Evolutionary conservation across 140 eudicot species (phyloP), one percentile per base, ranked within the genome.

Genomic region (Oenanthe javanica): DNA sequence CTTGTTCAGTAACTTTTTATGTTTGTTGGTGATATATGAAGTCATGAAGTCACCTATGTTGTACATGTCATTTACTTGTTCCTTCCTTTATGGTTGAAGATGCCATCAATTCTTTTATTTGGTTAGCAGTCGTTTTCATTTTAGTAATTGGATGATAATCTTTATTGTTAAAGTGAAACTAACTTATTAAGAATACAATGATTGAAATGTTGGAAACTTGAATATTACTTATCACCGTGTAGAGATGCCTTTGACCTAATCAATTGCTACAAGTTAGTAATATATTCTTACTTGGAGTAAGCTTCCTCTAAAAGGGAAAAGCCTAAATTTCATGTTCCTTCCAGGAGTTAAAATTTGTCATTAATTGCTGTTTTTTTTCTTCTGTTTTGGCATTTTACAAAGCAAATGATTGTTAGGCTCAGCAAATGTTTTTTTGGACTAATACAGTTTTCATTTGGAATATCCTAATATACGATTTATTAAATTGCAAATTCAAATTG

Each of bases 61-160:
- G 73, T 66, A 55, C 51, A n/a, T 77, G 64, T 51, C 47, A 31
- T 48, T 72, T 77, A 31, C 42, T 23, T 23, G 36, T 48, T 75
- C 59, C 45, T 25, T 85, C 59, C 31, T 80, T 73, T 51, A 77
- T 81, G 79, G 86, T 77, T 77, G 78, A n/a, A n/a, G 85, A 80
- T 81, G 81, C 88, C 76, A 78, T 86, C 84, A n/a, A 52, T 7
- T 21, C 52, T 80, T 76, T 75, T 54, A 78, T 83, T 84, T 77
- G 82, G 47, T 81, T 55, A 79, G 79, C 75, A 79, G 86, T 84
- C 87, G 42, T 72, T 78, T 52, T 81, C 83, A 9, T 80, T 66
- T 61, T 49, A 81, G n/a, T n/a, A n/a, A n/a, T n/a, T n/a, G 76
- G 67, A 76, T 36, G 38, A 40, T 84, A 72, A 42, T 79, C 48